Base-by-base conservation (phyloP, 1,139 yeast species). In the Meyerozyma guilliermondii region DNA sequence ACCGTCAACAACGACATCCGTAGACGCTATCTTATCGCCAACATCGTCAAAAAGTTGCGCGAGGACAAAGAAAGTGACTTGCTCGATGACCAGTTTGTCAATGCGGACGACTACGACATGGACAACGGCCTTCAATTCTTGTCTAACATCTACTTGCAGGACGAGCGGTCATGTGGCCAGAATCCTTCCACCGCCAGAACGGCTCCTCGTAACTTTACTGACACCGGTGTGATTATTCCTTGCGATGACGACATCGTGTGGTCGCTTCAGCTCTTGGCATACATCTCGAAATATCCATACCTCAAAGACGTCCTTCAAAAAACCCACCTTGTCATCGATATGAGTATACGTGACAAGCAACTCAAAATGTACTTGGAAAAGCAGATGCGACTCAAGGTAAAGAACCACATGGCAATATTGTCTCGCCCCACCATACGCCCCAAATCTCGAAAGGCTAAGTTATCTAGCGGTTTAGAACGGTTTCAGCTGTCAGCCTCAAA, bases 221-320 rank as follows among this genome's bases (percentile, higher is more conserved):
- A 83, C 44, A 68, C 76, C 2, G 95, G 96, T 1, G 81, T 83
- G 20, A 76, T 89, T 14, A 77, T 88, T 9, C 96, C 97, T 1
- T 77, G 88, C 47, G 95, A 87, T 49, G 97, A 91, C 58, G 98
- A 92, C 59, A 87, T 92, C 24, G 82, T 88, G 29, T 89, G 97
- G 96, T 85, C 95, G 5, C 71, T 92, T 43, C 98, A 92, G 62
- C 72, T 92, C 28, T 65, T 92, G 43, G 98, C 98, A 16, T 92
- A 89, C 61, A 87, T 91, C 40, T 88, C 98, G 8, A 92, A 92
- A 60, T 91, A 91, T 58, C 85, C 97, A 1, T 76, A 81, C 46
- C 68, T 91, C 58, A 86, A 91, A 55, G 83, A 81, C 40, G 73
- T 74, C 35, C 68, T 92, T 42, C 95, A 89, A 51, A 77, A 77